These are phyloP conservation scores for Sporothrix sp. DNA, from an alignment of 2,329 filamentous ascomycete species.

Conservation along the genomic window DNA sequence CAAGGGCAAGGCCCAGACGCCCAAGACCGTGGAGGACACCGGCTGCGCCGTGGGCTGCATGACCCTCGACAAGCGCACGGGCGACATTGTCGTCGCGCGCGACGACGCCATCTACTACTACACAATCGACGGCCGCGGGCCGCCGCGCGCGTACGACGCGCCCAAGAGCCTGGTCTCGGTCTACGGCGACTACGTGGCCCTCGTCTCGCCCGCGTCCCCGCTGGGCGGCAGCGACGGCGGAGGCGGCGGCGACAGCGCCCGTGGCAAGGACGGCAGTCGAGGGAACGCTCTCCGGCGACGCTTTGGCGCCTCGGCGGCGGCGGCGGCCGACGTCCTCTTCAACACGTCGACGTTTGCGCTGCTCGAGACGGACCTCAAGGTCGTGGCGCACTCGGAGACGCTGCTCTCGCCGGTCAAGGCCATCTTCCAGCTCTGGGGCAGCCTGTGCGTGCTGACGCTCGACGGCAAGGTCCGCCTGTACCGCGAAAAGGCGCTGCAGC, in stretches of 20 bases:
- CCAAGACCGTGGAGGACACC: conserved; percentile 77
- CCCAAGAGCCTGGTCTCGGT: conserved; percentile 73
- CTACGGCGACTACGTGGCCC: conserved; percentile 75
- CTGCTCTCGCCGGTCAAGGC: conserved; percentile 70
- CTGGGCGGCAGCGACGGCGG: conserved; percentile 22
- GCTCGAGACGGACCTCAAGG: conserved; percentile 82
- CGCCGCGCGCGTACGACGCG: conserved; percentile 84
- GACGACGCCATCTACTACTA: conserved; percentile 97
- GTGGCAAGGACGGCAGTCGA: not conserved
- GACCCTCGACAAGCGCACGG: conserved; percentile 69
- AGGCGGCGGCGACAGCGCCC: not conserved
- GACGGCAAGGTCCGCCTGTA: conserved; percentile 90
- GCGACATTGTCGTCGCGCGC: conserved; percentile 81
- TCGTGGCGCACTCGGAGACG: conserved; percentile 82
- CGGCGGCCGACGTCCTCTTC: conserved; percentile 67
- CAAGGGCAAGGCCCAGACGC: conserved; percentile 78
- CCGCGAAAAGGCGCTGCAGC: conserved; percentile 80
- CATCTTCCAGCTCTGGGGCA: conserved; percentile 81
- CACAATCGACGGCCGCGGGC: conserved; percentile 70
- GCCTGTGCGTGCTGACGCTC: conserved; percentile 79
- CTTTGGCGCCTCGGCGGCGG: conserved; percentile 61
- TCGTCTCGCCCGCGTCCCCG: conserved; percentile 64
- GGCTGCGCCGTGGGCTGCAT: conserved; percentile 94
- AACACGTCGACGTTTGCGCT: conserved; percentile 82
- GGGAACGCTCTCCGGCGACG: conserved; percentile 54